A percentile compares a stretch with the other conserved stretches of the same genome.
phyloP scores from a whole-genome alignment of 352 stramenopile genomes.

The Globisporangium takayamanum region DNA sequence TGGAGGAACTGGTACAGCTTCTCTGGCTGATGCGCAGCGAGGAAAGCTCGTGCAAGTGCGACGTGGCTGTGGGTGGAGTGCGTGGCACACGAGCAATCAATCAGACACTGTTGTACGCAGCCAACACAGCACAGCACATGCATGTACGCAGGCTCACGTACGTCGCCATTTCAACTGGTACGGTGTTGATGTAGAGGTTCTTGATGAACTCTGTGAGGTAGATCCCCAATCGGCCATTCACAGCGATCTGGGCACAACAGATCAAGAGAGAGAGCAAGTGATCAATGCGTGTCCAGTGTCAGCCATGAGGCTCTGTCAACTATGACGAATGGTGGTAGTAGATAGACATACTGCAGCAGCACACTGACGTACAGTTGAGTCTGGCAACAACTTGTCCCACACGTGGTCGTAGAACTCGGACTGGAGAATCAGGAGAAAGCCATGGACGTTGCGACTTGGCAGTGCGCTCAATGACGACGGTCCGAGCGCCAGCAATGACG shows the following conservation, averaged over 20 bases:
- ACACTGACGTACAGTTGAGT: constrained; percentile 25
- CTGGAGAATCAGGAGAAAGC: constrained; percentile 44
- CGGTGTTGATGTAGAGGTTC: constrained; percentile 35
- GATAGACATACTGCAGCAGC: background rate
- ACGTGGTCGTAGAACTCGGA: constrained; percentile 51
- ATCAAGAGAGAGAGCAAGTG: background rate
- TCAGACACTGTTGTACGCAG: background rate
- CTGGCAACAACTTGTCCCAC: constrained; percentile 41
- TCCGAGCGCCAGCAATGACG: background rate
- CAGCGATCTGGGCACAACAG: constrained; percentile 27
- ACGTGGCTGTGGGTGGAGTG: constrained; percentile 30
- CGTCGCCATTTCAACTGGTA: constrained; percentile 60
- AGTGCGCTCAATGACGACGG: background rate
- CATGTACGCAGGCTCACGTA: constrained; percentile 16
- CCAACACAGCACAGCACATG: background rate
- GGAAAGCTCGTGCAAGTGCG: constrained; percentile 43
- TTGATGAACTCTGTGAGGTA: constrained; percentile 68
- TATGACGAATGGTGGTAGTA: background rate
- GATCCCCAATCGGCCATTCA: constrained; percentile 29
- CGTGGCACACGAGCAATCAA: background rate
- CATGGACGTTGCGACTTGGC: constrained; percentile 29
- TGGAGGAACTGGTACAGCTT: constrained; percentile 70
- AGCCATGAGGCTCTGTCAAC: background rate
- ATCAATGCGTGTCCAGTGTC: background rate
- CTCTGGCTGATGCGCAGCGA: constrained; percentile 29